A percentile compares a stretch with the other conserved stretches of the same genome.
Evolutionary conservation across 306 rosid species (phyloP).

Genomic region (Corylus heterophylla): DNA sequence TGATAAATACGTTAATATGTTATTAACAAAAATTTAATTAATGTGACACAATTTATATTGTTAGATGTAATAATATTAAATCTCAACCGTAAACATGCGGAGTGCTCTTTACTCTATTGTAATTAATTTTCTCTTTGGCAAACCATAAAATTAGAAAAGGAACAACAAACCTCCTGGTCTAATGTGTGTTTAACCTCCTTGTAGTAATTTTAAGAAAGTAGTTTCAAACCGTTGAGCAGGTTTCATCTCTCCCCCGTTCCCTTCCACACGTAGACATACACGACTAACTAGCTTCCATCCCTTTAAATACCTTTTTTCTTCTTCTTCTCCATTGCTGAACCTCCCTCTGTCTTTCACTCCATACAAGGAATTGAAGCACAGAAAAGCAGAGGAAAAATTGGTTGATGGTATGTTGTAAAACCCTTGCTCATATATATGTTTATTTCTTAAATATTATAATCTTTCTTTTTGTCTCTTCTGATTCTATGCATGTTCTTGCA

Average conservation of each 20-base stretch:
- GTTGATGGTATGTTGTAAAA: neutral
- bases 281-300: neutral
- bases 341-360: neutral
- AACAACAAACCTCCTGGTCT: neutral
- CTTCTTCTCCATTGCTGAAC: neutral
- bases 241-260: neutral
- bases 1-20: too few species aligned
- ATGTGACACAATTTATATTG: too few species aligned
- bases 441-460: neutral
- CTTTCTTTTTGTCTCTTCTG: neutral
- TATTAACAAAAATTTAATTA: too few species aligned
- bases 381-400: neutral
- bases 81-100: too few species aligned
- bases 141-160: neutral
- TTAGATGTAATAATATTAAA: too few species aligned
- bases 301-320: neutral
- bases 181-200: neutral
- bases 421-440: neutral
- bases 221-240: neutral
- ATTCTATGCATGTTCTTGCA: neutral
- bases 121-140: neutral
- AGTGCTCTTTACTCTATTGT: neutral
- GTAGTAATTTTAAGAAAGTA: constrained; percentile 1
- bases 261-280: neutral
- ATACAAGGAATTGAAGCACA: neutral